Conservation (phyloP, 1,139 yeast genomes). For the Candida neerlandica region DNA sequence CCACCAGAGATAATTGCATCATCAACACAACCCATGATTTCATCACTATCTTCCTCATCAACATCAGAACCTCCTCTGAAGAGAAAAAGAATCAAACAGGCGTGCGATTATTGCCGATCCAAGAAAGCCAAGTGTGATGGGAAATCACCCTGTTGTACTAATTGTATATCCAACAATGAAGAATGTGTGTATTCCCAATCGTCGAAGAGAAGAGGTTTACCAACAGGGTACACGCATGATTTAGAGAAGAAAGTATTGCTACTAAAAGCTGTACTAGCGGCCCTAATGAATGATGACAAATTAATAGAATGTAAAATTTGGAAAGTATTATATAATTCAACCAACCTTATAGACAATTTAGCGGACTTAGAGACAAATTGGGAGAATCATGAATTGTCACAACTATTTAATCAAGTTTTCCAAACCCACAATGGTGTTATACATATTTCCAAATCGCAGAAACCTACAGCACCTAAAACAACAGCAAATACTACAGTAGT, state of each 20-base stretch:
- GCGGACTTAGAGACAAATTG: constrained; percentile 15
- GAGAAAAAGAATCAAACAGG: constrained; percentile 24
- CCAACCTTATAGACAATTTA: constrained; percentile 11
- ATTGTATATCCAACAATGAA: constrained; percentile 18
- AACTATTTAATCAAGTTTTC: constrained; percentile 16
- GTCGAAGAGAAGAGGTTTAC: constrained; percentile 25
- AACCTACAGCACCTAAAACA: background rate
- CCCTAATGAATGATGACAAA: constrained; percentile 14
- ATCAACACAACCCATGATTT: background rate
- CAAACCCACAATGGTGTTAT: constrained; percentile 13
- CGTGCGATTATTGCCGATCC: constrained; percentile 27
- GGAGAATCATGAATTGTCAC: constrained; percentile 15
- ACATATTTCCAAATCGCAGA: constrained; percentile 14
- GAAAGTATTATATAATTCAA: constrained; percentile 7
- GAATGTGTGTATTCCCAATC: constrained; percentile 23
- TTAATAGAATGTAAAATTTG: constrained; percentile 11
- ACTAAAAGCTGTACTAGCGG: constrained; percentile 21
- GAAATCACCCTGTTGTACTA: constrained; percentile 23
- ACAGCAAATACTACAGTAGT: background rate
- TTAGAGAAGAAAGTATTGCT: constrained; percentile 22
- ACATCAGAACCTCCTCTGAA: background rate
- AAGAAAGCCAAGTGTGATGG: constrained; percentile 31
- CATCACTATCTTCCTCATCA: background rate
- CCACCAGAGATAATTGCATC: background rate
- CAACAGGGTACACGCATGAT: constrained; percentile 27